Percentiles rank a stretch among this genome's conserved stretches.
phyloP scores from a whole-genome alignment of 2,329 filamentous ascomycete species.

The Talaromyces marneffei region DNA sequence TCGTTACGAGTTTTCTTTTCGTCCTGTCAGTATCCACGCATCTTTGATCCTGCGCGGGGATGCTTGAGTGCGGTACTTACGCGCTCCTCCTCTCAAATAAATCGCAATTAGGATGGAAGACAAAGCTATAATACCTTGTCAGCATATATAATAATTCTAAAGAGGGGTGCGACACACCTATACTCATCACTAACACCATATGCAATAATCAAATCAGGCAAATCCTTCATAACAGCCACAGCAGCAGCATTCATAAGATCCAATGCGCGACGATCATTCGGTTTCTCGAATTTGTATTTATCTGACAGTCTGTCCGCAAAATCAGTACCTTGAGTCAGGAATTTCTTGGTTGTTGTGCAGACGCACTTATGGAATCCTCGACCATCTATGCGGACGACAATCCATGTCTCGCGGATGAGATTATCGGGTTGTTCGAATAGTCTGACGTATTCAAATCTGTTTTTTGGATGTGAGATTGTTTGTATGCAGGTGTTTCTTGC shows the following conservation, averaged over 20 bases:
- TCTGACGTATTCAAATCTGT: slow-evolving; percentile 89
- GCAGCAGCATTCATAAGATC: slow-evolving; percentile 94
- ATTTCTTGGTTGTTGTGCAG: background rate
- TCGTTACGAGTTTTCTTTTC: slow-evolving; percentile 77
- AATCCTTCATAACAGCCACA: slow-evolving; percentile 71
- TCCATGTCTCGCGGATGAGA: slow-evolving; percentile 87
- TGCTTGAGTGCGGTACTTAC: slow-evolving; percentile 39
- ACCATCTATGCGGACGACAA: slow-evolving; percentile 89
- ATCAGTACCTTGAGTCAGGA: background rate
- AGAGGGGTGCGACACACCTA: slow-evolving; percentile 34
- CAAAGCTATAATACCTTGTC: slow-evolving; percentile 56
- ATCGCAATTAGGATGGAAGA: slow-evolving; percentile 74
- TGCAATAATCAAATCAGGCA: slow-evolving; percentile 78
- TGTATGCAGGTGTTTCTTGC: background rate
- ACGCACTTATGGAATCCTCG: slow-evolving; percentile 86
- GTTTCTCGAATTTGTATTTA: slow-evolving; percentile 81
- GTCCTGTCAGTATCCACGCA: background rate
- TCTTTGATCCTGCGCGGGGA: background rate
- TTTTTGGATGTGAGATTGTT: background rate
- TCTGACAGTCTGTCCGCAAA: slow-evolving; percentile 57
- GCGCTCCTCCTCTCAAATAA: slow-evolving; percentile 82
- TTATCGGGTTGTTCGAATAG: slow-evolving; percentile 76
- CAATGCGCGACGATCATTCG: slow-evolving; percentile 80
- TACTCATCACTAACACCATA: slow-evolving; percentile 96
- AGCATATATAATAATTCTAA: background rate